These are phyloP conservation scores for Diospyros kaki DNA, from an alignment of 148 eudicot species.

Conservation along the genomic window DNA sequence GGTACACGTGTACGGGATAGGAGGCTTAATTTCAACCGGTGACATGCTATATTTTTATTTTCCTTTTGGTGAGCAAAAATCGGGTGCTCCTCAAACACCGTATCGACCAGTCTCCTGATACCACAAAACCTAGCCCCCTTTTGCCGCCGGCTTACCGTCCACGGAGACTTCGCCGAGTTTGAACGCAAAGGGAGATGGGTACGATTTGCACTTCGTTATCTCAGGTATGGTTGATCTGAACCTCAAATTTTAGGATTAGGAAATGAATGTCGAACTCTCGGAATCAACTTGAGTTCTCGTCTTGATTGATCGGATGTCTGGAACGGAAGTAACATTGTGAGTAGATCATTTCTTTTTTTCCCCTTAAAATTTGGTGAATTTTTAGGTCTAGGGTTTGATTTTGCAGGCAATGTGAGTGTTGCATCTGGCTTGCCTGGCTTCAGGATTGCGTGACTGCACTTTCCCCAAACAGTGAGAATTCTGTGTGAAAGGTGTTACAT, in stretches of 20 bases:
- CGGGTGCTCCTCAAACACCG: constrained; percentile 26
- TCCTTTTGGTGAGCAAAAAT: constrained; percentile 19
- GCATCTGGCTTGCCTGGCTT: background rate
- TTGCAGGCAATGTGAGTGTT: constrained; percentile 8
- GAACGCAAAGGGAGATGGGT: background rate
- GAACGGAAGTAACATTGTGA: background rate
- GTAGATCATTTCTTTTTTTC: background rate
- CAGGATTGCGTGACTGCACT: background rate
- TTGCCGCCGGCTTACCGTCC: constrained; percentile 12
- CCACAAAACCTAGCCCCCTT: constrained; percentile 15
- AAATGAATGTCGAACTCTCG: background rate
- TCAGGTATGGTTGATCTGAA: background rate
- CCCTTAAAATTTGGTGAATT: background rate
- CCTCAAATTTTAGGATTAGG: constrained; percentile 7
- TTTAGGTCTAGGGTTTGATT: constrained; percentile 2
- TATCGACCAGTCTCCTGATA: background rate
- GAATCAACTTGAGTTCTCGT: background rate
- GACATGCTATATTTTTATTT: too few relatives aligned
- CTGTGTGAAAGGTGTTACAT: background rate
- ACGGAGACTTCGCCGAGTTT: constrained; percentile 5
- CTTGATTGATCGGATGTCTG: background rate
- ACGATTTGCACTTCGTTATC: background rate
- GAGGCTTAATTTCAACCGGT: too few relatives aligned
- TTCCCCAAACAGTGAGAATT: background rate
- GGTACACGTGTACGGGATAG: too few relatives aligned